A percentile compares a stretch with the other conserved stretches of the same genome.
Evolutionary conservation across 176 grass and related monocot genomes (phyloP).

Genomic region (Leersia perrieri): DNA sequence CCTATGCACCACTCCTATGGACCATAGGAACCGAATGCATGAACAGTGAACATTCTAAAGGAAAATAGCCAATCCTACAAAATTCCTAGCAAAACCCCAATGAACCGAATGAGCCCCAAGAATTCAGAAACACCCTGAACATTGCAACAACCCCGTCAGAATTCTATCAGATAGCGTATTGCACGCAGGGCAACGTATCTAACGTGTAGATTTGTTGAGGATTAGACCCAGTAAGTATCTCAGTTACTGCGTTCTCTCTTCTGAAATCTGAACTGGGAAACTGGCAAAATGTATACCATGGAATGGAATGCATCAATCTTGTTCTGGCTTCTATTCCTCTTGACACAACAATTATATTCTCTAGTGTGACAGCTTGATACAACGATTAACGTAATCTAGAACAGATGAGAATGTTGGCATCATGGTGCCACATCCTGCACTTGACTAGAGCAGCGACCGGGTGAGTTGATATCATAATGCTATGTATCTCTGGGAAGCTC

Average conservation of each 20-base stretch:
- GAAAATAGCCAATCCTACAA: too few species aligned
- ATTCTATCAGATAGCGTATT: neutral
- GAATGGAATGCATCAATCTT: neutral
- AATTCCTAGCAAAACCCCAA: too few species aligned
- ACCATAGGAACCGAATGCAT: too few species aligned
- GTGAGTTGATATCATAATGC: neutral
- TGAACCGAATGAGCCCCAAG: too few species aligned
- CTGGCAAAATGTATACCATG: neutral
- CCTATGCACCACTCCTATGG: too few species aligned
- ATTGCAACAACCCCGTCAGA: neutral
- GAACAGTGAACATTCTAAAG: too few species aligned
- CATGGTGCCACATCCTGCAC: neutral
- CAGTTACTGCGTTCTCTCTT: neutral
- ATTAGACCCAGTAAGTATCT: neutral
- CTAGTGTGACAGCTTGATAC: neutral
- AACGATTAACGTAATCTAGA: neutral
- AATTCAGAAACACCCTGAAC: neutral
- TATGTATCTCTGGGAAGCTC: neutral
- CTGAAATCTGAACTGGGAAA: neutral
- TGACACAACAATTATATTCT: constrained; percentile 16
- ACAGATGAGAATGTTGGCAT: neutral
- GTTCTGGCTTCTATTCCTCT: neutral
- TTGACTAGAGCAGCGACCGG: neutral
- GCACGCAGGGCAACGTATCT: neutral
- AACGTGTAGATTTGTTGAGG: neutral